Percentiles rank a stretch among this genome's conserved stretches.
These are phyloP conservation scores for Penicillium paradoxum DNA, from an alignment of 495 filamentous ascomycete species.

Conservation along the genomic window DNA sequence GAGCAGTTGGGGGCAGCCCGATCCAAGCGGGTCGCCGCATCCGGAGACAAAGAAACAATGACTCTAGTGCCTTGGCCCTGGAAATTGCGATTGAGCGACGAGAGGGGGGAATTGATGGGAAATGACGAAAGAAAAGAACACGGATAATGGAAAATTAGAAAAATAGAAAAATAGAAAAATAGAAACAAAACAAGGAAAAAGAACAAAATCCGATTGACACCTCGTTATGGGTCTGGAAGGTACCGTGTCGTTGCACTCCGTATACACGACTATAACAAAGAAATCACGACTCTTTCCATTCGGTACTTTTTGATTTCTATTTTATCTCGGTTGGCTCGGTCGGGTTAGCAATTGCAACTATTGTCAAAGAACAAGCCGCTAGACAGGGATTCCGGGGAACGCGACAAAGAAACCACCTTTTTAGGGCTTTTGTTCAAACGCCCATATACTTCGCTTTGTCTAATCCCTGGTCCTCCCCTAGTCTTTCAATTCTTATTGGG, in stretches of 20 bases:
- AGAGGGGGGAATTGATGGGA: too few relatives aligned
- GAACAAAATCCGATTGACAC: not conserved
- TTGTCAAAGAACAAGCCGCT: slow-evolving; percentile 30
- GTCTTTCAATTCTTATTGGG: slow-evolving; percentile 4
- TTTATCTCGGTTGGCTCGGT: slow-evolving; percentile 26
- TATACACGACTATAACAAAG: not conserved
- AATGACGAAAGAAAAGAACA: too few relatives aligned
- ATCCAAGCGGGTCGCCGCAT: slow-evolving; percentile 32
- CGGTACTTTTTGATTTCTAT: not conserved
- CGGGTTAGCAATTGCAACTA: slow-evolving; percentile 17
- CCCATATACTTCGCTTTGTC: slow-evolving; percentile 16
- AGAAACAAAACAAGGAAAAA: too few relatives aligned
- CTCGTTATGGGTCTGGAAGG: not conserved
- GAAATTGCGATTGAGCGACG: too few relatives aligned
- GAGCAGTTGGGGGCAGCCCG: slow-evolving; percentile 5
- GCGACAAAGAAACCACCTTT: slow-evolving; percentile 15
- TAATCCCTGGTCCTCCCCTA: not conserved
- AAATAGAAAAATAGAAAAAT: not conserved
- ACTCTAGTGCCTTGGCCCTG: slow-evolving; percentile 11
- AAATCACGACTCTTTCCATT: not conserved
- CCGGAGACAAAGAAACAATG: slow-evolving; percentile 42
- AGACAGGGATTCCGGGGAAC: slow-evolving; percentile 10
- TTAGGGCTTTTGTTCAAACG: slow-evolving; percentile 14
- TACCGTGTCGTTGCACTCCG: not conserved
- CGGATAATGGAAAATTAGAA: not conserved